A percentile compares a stretch with the other conserved stretches of the same genome.
phyloP scores from a whole-genome alignment of 345 rosid genomes.

The Euphorbia pulcherrima region DNA sequence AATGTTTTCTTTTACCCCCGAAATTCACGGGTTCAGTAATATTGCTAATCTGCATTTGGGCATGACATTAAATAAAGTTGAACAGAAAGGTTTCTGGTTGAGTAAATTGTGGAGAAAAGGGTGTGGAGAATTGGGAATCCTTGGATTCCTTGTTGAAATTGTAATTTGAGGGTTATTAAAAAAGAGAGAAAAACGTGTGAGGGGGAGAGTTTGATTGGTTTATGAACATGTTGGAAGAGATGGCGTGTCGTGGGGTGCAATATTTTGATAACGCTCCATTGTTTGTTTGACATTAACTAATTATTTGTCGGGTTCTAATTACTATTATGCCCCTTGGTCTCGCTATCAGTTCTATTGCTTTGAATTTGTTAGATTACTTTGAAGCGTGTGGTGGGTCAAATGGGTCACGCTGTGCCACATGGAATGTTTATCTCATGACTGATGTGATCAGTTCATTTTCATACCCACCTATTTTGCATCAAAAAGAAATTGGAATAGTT shows the following conservation, averaged over 20 bases:
- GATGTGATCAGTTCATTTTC: slow-evolving; percentile 4
- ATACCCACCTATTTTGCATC: not conserved
- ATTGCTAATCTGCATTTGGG: not conserved
- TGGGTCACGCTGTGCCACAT: slow-evolving; percentile 4
- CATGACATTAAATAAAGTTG: slow-evolving; percentile 1
- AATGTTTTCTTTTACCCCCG: not conserved
- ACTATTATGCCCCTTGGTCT: slow-evolving; percentile 17
- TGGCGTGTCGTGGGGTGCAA: slow-evolving; percentile 30
- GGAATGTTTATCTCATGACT: not conserved
- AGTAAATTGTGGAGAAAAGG: slow-evolving; percentile 8
- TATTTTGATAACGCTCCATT: slow-evolving; percentile 7
- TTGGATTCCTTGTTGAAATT: slow-evolving; percentile 16
- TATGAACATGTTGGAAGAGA: slow-evolving; percentile 12
- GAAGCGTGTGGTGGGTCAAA: slow-evolving; percentile 14
- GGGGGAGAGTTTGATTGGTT: slow-evolving; percentile 4
- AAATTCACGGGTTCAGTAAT: slow-evolving; percentile 3
- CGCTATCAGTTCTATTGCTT: not conserved
- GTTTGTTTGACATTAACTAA: slow-evolving; percentile 20
- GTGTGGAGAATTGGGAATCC: not conserved
- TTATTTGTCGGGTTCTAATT: slow-evolving; percentile 19
- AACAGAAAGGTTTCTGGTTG: not conserved
- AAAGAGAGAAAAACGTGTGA: not conserved
- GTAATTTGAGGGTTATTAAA: not conserved
- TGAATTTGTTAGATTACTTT: not conserved
- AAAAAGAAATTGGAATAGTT: not conserved